Conservation (phyloP, 805 yeast genomes). For the Saccharomycopsis fermentans region DNA sequence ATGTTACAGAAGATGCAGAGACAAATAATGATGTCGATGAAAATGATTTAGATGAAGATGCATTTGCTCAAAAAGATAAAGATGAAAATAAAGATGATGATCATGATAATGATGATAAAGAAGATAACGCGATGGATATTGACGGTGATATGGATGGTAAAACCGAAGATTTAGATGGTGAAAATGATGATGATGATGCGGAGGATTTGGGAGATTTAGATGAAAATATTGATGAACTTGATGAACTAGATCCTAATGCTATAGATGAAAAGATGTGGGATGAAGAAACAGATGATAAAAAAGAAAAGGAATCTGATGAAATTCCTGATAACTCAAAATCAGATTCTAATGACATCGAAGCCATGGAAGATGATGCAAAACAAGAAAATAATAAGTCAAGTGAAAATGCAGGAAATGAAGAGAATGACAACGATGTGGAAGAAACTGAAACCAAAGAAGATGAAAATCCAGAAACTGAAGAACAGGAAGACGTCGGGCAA, state of each 20-base stretch:
- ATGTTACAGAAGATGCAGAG: constrained; percentile 67
- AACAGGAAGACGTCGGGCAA: constrained; percentile 36
- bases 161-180: constrained; percentile 66
- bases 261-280: constrained; percentile 98
- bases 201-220: constrained; percentile 63
- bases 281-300: constrained; percentile 67
- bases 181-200: constrained; percentile 45
- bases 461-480: constrained; percentile 34
- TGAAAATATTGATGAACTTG: constrained; percentile 82
- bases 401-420: constrained; percentile 24
- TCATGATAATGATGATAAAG: constrained; percentile 40
- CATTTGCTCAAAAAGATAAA: constrained; percentile 40
- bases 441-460: constrained; percentile 33
- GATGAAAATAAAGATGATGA: constrained; percentile 63
- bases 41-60: constrained; percentile 73
- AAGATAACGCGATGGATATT: constrained; percentile 83
- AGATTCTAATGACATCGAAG: constrained; percentile 41
- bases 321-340: constrained; percentile 51
- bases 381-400: constrained; percentile 25
- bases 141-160: constrained; percentile 98
- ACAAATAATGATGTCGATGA: constrained; percentile 80
- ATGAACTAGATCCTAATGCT: constrained; percentile 87
- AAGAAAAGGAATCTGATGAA: constrained; percentile 75
- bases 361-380: constrained; percentile 28
- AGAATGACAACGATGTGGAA: constrained; percentile 27